Conservation (phyloP, 805 yeast genomes). For the Starmera quercuum region DNA sequence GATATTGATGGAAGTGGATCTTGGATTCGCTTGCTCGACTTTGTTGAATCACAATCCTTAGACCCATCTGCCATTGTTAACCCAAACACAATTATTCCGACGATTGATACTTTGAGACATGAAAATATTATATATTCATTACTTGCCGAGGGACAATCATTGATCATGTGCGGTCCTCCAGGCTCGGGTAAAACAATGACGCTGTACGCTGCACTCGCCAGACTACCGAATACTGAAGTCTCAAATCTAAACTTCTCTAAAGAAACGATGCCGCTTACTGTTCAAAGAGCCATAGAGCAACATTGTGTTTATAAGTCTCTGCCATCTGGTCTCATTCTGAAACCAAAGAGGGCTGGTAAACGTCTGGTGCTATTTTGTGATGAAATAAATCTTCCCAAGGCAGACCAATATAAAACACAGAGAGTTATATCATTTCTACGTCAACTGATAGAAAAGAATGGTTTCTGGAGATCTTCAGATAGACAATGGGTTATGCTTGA, state of each 20-base stretch:
- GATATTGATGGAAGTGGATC: constrained; percentile 39
- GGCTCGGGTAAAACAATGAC: constrained; percentile 98
- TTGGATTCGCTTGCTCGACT: constrained; percentile 35
- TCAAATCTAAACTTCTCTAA: constrained; percentile 76
- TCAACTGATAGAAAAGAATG: constrained; percentile 62
- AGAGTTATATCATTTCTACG: constrained; percentile 63
- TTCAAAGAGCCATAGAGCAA: constrained; percentile 64
- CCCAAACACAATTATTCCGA: constrained; percentile 67
- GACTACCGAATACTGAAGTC: constrained; percentile 48
- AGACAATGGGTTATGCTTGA: constrained; percentile 59
- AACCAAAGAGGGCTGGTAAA: constrained; percentile 55
- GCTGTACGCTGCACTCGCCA: constrained; percentile 56
- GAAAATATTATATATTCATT: constrained; percentile 53
- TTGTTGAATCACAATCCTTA: constrained; percentile 35
- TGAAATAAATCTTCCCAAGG: constrained; percentile 76
- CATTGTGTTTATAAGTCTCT: constrained; percentile 54
- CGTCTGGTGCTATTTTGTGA: constrained; percentile 85
- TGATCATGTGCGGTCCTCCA: constrained; percentile 90
- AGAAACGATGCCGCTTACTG: constrained; percentile 56
- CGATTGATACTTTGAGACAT: constrained; percentile 67
- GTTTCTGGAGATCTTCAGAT: constrained; percentile 65
- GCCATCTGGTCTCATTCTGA: constrained; percentile 41
- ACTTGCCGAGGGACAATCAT: constrained; percentile 46
- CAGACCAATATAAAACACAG: constrained; percentile 70
- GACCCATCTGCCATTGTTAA: constrained; percentile 52